Conservation (phyloP, 768 basidiomycete genomes). For the Leccinum incarnatum region DNA sequence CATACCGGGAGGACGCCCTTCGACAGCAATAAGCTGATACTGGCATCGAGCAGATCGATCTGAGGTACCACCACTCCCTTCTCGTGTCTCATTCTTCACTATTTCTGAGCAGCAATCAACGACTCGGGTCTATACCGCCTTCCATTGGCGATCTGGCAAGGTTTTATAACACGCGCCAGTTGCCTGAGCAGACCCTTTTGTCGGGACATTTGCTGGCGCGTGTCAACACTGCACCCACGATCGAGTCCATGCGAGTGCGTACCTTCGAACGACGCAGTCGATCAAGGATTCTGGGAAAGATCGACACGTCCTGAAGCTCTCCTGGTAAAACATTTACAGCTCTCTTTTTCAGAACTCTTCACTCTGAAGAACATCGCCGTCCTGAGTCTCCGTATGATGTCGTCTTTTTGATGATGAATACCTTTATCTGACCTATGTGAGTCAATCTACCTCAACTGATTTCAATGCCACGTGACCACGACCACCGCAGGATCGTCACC, state of each 20-base stretch:
- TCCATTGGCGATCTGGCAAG: constrained; percentile 45
- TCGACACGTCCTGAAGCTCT: constrained; percentile 53
- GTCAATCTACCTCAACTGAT: constrained; percentile 23
- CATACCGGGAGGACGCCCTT: constrained; percentile 46
- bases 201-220: constrained; percentile 31
- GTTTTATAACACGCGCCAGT: constrained; percentile 43
- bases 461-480: constrained; percentile 1
- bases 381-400: constrained; percentile 57
- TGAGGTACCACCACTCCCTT: neutral
- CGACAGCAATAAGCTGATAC: constrained; percentile 41
- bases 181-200: constrained; percentile 28
- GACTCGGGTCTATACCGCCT: constrained; percentile 49
- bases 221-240: constrained; percentile 34
- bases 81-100: constrained; percentile 8
- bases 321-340: too few species aligned
- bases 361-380: constrained; percentile 54
- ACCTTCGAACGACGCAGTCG: constrained; percentile 29
- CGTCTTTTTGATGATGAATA: neutral
- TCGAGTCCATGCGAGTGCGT: constrained; percentile 19
- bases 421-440: constrained; percentile 52
- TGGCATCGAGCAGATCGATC: constrained; percentile 29
- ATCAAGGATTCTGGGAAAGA: constrained; percentile 36
- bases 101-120: constrained; percentile 30
- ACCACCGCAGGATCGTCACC: constrained; percentile 72
- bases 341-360: constrained; percentile 39